phyloP scores from a whole-genome alignment of 495 filamentous ascomycete species.

The Podospora conica region DNA sequence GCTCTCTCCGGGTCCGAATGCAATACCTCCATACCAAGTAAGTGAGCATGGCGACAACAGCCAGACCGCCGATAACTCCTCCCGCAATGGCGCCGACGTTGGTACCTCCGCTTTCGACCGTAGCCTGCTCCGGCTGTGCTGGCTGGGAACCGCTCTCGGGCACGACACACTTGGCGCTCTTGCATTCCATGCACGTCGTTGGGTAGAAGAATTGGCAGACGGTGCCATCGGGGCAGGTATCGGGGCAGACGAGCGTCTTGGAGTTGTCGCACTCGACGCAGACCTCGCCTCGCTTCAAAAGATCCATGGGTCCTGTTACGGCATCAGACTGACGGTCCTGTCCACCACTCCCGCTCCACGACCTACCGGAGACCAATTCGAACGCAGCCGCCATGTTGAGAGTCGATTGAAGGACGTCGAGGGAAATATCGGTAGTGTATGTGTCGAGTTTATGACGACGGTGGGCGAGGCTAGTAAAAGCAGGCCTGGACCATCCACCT shows the following conservation, averaged over 20 bases:
- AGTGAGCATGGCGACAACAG: slow-evolving; percentile 58
- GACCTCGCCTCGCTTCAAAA: slow-evolving; percentile 19
- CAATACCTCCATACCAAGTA: slow-evolving; percentile 83
- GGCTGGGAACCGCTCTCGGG: slow-evolving; percentile 23
- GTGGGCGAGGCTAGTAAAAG: not conserved
- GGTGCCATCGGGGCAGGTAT: slow-evolving; percentile 14
- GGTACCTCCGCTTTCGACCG: slow-evolving; percentile 36
- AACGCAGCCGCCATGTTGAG: slow-evolving; percentile 15
- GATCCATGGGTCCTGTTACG: not conserved
- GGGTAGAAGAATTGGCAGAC: slow-evolving; percentile 35
- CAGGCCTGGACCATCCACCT: slow-evolving; percentile 12
- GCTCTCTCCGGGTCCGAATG: slow-evolving; percentile 69
- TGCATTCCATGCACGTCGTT: slow-evolving; percentile 21
- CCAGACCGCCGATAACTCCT: slow-evolving; percentile 74
- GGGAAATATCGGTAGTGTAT: not conserved
- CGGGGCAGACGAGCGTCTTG: slow-evolving; percentile 21
- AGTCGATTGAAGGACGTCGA: not conserved
- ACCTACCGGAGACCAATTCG: slow-evolving; percentile 9
- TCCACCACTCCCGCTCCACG: not conserved
- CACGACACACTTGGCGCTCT: slow-evolving; percentile 18
- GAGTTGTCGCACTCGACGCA: slow-evolving; percentile 21
- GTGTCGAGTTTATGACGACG: not conserved
- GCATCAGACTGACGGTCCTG: not conserved
- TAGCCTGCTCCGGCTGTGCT: slow-evolving; percentile 18
- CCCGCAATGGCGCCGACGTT: slow-evolving; percentile 78